phyloP scores from a whole-genome alignment of 805 yeast species.

The Schizosaccharomyces japonicus region DNA sequence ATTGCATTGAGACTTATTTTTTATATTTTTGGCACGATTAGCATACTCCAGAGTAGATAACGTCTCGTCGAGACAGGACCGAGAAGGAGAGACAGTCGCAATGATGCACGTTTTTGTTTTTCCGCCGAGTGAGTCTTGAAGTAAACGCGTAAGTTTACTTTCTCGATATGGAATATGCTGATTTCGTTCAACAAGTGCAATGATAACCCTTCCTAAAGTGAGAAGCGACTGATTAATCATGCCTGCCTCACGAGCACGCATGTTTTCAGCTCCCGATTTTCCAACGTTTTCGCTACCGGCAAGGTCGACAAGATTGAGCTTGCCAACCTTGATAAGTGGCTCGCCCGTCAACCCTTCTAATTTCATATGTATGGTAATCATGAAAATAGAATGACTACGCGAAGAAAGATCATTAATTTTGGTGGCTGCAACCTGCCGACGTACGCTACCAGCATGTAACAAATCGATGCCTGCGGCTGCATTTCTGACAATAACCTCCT shows the following conservation, averaged over 20 bases:
- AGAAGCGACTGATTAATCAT: slow-evolving; percentile 70
- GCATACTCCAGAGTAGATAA: slow-evolving; percentile 73
- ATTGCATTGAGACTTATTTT: slow-evolving; percentile 45
- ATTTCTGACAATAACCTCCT: slow-evolving; percentile 26
- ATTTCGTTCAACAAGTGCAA: slow-evolving; percentile 35
- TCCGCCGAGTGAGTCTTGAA: slow-evolving; percentile 75
- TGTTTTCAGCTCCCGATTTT: slow-evolving; percentile 67
- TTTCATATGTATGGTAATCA: slow-evolving; percentile 33
- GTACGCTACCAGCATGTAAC: slow-evolving; percentile 32
- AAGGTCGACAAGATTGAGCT: slow-evolving; percentile 67
- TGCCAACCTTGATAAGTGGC: slow-evolving; percentile 31
- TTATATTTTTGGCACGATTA: slow-evolving; percentile 58
- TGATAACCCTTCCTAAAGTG: slow-evolving; percentile 74
- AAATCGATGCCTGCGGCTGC: slow-evolving; percentile 28
- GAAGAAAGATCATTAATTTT: slow-evolving; percentile 55
- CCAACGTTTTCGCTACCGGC: slow-evolving; percentile 87
- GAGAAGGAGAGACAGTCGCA: slow-evolving; percentile 72
- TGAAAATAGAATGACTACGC: slow-evolving; percentile 59
- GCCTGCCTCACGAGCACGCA: slow-evolving; percentile 82
- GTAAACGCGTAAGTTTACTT: slow-evolving; percentile 51
- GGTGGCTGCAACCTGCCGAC: slow-evolving; percentile 55
- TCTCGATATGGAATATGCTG: slow-evolving; percentile 70
- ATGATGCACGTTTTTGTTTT: slow-evolving; percentile 65
- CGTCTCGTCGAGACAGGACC: slow-evolving; percentile 55
- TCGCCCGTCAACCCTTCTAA: slow-evolving; percentile 20